A percentile compares a stretch with the other conserved stretches of the same genome.
Conservation (phyloP, 2,329 filamentous ascomycete genomes). For the Ascochyta clinopodiicola region DNA sequence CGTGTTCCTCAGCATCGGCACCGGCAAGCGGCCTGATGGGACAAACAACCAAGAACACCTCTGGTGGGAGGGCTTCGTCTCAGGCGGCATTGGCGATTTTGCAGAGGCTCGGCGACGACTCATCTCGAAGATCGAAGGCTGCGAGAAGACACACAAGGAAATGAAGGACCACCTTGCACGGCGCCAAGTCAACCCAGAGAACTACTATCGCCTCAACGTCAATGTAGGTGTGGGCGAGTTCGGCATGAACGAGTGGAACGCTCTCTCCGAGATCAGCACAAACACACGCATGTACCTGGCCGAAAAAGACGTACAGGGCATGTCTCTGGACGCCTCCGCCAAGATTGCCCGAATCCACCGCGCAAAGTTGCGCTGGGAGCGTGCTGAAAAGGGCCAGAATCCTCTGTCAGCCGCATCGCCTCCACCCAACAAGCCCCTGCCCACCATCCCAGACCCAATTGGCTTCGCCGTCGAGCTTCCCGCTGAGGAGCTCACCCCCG, state of each 20-base stretch:
- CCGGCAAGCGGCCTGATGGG: conserved; percentile 80
- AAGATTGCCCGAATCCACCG: conserved; percentile 85
- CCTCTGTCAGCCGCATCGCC: conserved; percentile 29
- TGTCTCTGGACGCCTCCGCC: conserved; percentile 76
- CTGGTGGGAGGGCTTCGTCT: conserved; percentile 90
- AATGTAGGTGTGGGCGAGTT: conserved; percentile 96
- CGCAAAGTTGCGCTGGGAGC: conserved; percentile 72
- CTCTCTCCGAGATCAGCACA: conserved; percentile 93
- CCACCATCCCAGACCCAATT: conserved; percentile 49
- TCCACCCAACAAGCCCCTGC: conserved; percentile 44
- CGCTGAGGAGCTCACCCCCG: conserved; percentile 58
- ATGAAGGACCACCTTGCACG: conserved; percentile 83
- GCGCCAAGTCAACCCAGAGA: conserved; percentile 81
- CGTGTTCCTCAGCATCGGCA: conserved; percentile 93
- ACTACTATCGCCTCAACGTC: conserved; percentile 96
- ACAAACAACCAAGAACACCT: conserved; percentile 72
- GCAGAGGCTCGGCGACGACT: conserved; percentile 85
- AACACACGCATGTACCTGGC: conserved; percentile 84
- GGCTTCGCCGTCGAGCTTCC: conserved; percentile 65
- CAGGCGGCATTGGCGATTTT: conserved; percentile 77
- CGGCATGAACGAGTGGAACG: conserved; percentile 98
- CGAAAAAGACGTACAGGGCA: conserved; percentile 74
- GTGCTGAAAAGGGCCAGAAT: conserved; percentile 46
- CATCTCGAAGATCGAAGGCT: conserved; percentile 92
- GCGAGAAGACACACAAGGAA: conserved; percentile 85